Conservation (phyloP, 441 rosid genomes). For the Sinapis alba region DNA sequence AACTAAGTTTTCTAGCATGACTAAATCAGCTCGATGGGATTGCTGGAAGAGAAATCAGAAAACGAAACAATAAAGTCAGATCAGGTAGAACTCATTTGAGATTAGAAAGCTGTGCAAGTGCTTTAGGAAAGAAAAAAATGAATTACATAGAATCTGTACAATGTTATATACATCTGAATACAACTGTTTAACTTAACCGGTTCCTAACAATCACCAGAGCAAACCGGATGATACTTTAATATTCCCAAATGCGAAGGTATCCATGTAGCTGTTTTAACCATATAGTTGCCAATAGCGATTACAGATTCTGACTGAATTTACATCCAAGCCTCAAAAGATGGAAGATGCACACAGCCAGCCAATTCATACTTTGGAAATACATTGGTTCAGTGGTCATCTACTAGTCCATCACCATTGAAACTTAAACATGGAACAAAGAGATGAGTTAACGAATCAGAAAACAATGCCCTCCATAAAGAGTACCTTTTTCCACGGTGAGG, state of each 20-base stretch:
- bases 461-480: not conserved
- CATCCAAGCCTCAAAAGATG: not conserved
- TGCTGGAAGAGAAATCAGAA: constrained; percentile 1
- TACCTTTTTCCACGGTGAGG: not conserved
- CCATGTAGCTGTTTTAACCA: not conserved
- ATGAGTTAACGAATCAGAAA: not conserved
- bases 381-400: not conserved
- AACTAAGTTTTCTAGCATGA: constrained; percentile 11
- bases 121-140: not conserved
- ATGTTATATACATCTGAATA: not conserved
- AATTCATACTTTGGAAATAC: not conserved
- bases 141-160: not conserved
- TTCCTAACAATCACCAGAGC: not conserved
- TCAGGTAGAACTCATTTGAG: constrained; percentile 7
- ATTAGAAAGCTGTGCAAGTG: not conserved
- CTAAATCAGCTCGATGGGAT: not conserved
- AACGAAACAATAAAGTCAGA: not conserved
- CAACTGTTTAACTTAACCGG: not conserved
- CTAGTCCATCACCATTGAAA: not conserved
- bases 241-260: not conserved
- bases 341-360: constrained; percentile 1
- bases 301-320: not conserved
- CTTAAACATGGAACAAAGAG: not conserved
- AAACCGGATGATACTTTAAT: not conserved
- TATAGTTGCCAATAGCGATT: not conserved